Base-by-base conservation (phyloP, 768 basidiomycete genomes). In the Mycena latifolia region DNA sequence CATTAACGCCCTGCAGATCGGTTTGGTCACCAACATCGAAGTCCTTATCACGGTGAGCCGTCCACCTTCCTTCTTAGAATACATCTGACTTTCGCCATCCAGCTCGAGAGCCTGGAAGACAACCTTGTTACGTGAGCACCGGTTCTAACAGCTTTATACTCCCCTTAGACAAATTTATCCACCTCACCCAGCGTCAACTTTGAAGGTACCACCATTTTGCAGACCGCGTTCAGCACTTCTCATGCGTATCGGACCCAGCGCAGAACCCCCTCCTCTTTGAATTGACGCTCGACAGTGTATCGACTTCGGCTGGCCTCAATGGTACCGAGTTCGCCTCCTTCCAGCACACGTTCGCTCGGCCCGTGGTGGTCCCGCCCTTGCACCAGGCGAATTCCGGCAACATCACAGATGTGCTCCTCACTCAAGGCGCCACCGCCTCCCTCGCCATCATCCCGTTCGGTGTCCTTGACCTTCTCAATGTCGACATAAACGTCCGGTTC, bases 261-360 rank as follows among this genome's bases (percentile, higher is more conserved):
- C 73, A 79, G 52, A 85, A 83, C 71, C 80, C 81, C 2, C 80
- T 84, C 51, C 74, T 78, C 9, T 70, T 84, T 52, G 84, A 84
- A 46, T 75, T 86, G 29, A 82, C 80, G 25, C 76, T 86, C 66
- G 80, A 84, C 66, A 73, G 74, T 52, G 76, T 85, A 18, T 75
- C 74, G 35, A 75, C 79, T 50, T 69, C 82, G 45, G 84, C 83
- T 3, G 83, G 84, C 0, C 73, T 91, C 51, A 82, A 88, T 58
- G 86, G 84, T 12, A 82, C 84, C 41, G 81, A 78, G 31, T 90
- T 82, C 70, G 88, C 90, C 20, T 80, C 80, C 43, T 91, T 91
- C 75, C 80, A 84, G 55, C 87, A 89, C 65, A 75, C 78, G 1
- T 91, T 91, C 77, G 69, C 80, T 25, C 17, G 69, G 43, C 86